Base-by-base conservation (phyloP, 225 moss, liverwort and hornwort genomes). In the Polytrichum commune region DNA sequence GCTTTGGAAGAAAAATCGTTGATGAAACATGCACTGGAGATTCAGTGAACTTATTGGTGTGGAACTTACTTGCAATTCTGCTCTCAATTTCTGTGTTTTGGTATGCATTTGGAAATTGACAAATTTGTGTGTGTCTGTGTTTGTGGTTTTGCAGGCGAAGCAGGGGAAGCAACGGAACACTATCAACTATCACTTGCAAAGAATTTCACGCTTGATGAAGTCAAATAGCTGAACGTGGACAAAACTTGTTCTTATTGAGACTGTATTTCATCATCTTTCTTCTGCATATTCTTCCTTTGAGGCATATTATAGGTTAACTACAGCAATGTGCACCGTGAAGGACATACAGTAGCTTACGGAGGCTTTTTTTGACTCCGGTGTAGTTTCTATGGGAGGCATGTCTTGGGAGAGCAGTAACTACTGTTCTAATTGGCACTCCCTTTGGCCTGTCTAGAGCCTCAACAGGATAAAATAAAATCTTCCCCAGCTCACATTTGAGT, bases 201-300 rank as follows among this genome's bases (percentile, higher is more conserved):
- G 97, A 88, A 92, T 95, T 86, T 91, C 92, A 66, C 84, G 81
- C 74, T 87, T 93, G 92, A 95, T 98, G 97, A 92, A 88, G 75
- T 78, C 58, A 58, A 58, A 58, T 58, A 9, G 58, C 58, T 58
- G 58, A 58, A 24, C 1, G n/a, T 23, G 20, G 2, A 6, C 7
- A 23, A 3, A 23, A 23, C 58, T 46, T 16, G 58, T 58, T 58
- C 58, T 58, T n/a, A 58, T 22, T 24, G 24, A 57, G 20, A 58
- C 24, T 20, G 20, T 58, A n/a, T 58, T 6, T 58, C 22, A 24
- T 58, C n/a, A 7, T 58, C 58, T 13, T 58, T 24, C 58, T 58
- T 58, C 58, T 58, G 58, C 58, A 20, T 58, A 22, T 58, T 13
- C 46, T 46, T 46, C 46, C 46, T 46, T 16, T 46, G 13, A 16